phyloP scores from a whole-genome alignment of 495 filamentous ascomycete genomes.

The Physcia stellaris region DNA sequence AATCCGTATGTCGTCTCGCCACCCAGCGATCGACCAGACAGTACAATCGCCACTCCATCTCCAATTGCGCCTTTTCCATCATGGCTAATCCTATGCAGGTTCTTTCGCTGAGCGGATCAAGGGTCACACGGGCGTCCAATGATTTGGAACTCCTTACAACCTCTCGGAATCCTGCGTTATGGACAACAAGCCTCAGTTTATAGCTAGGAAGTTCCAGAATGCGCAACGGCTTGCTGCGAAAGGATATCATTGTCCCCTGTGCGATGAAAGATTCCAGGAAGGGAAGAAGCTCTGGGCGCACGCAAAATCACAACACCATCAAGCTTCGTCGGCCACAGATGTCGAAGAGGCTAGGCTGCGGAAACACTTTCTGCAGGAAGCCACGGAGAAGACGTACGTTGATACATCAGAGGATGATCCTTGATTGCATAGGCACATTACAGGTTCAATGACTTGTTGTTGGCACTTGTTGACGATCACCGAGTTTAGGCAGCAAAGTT shows the following conservation, averaged over 20 bases:
- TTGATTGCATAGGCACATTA: too few species aligned
- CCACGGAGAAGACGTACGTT: slow-evolving; percentile 2
- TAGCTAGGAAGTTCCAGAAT: neutral
- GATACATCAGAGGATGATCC: too few species aligned
- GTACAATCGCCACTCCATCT: too few species aligned
- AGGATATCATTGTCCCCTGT: slow-evolving; percentile 7
- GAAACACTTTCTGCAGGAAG: neutral
- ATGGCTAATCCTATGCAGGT: too few species aligned
- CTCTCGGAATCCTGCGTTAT: too few species aligned
- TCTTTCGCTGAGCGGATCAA: too few species aligned
- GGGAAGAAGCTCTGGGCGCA: slow-evolving; percentile 7
- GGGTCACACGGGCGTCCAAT: too few species aligned
- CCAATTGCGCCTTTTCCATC: too few species aligned
- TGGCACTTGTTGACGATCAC: neutral
- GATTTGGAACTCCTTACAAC: too few species aligned
- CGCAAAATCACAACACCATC: slow-evolving; percentile 6
- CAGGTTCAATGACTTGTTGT: neutral
- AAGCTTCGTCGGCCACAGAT: neutral
- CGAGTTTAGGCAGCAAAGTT: neutral
- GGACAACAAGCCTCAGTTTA: neutral
- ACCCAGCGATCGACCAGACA: too few species aligned
- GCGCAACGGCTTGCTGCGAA: neutral
- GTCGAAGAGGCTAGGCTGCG: slow-evolving; percentile 1
- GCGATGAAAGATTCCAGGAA: neutral
- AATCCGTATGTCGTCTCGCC: too few species aligned